These are phyloP conservation scores for Eremothecium cymbalariae DNA, from an alignment of 1,139 yeast species.

Conservation along the genomic window DNA sequence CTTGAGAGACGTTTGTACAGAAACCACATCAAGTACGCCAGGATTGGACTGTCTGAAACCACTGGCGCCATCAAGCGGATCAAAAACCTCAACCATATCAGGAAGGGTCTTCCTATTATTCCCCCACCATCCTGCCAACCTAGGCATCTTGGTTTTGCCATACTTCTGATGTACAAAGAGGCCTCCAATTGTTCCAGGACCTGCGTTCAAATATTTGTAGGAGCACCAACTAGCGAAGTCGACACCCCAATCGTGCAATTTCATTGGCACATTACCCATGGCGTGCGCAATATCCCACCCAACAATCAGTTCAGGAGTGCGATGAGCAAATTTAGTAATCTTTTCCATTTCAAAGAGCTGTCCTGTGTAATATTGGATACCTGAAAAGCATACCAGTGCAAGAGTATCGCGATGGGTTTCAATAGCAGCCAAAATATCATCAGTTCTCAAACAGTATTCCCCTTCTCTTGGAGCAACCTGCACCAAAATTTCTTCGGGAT, in stretches of 20 bases:
- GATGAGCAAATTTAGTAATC: conserved; percentile 57
- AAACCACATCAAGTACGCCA: conserved; percentile 71
- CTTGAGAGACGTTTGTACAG: conserved; percentile 59
- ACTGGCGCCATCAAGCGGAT: conserved; percentile 73
- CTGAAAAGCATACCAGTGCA: conserved; percentile 74
- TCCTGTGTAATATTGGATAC: conserved; percentile 89
- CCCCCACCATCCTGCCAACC: conserved; percentile 98
- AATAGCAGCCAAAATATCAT: conserved; percentile 51
- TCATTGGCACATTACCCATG: conserved; percentile 72
- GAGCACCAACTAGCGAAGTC: conserved; percentile 96
- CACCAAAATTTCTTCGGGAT: conserved; percentile 50
- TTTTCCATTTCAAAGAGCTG: conserved; percentile 66
- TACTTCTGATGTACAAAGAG: conserved; percentile 57
- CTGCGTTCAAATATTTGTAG: conserved; percentile 82
- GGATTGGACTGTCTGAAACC: conserved; percentile 94
- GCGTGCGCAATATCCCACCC: conserved; percentile 99
- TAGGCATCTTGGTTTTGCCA: conserved; percentile 43
- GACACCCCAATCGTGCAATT: conserved; percentile 78
- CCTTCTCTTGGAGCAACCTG: conserved; percentile 53
- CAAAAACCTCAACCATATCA: conserved; percentile 69
- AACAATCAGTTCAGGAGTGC: conserved; percentile 43
- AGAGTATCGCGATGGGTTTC: conserved; percentile 52
- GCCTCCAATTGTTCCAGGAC: conserved; percentile 90
- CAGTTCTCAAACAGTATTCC: conserved; percentile 50
- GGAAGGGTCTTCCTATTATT: conserved; percentile 63